These are phyloP conservation scores for Vaccinium macrocarpon DNA, from an alignment of 148 eudicot genomes.

Conservation along the genomic window DNA sequence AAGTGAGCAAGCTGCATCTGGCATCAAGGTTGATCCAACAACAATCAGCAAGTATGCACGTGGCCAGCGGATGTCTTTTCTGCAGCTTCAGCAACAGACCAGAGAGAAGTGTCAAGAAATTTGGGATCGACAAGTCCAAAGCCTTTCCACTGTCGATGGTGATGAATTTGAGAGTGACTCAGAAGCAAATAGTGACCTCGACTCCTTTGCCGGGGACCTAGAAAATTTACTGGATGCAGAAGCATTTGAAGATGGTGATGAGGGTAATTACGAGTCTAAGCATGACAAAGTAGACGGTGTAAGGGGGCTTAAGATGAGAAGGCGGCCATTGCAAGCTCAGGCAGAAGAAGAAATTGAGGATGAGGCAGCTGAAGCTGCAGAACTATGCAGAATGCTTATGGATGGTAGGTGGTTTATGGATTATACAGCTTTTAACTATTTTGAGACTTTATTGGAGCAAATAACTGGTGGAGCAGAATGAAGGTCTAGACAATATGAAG, in stretches of 20 bases:
- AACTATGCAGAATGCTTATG: slow-evolving; percentile 80
- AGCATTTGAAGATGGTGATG: slow-evolving; percentile 86
- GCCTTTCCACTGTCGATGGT: slow-evolving; percentile 76
- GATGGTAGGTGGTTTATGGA: slow-evolving; percentile 51
- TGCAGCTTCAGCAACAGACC: slow-evolving; percentile 95
- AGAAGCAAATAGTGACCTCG: slow-evolving; percentile 93
- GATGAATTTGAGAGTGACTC: slow-evolving; percentile 89
- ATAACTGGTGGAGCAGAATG: neutral
- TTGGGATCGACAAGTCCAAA: slow-evolving; percentile 91
- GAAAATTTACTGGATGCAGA: slow-evolving; percentile 98
- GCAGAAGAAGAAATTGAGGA: slow-evolving; percentile 88
- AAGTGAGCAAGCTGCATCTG: slow-evolving; percentile 93
- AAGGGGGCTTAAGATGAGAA: slow-evolving; percentile 91
- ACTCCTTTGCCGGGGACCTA: slow-evolving; percentile 97
- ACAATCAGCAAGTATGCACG: slow-evolving; percentile 94
- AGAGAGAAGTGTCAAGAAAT: slow-evolving; percentile 98
- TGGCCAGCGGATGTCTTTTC: slow-evolving; percentile 97
- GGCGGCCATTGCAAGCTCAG: slow-evolving; percentile 70
- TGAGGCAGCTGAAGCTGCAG: slow-evolving; percentile 94
- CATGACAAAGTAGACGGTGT: slow-evolving; percentile 68
- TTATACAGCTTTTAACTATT: slow-evolving; percentile 7
- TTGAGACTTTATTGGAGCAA: neutral
- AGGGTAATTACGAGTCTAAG: slow-evolving; percentile 50
- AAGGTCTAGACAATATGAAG: neutral
- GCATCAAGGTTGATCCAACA: slow-evolving; percentile 81